Conservation (phyloP, 768 basidiomycete genomes). For the Psilocybe subaeruginosa region DNA sequence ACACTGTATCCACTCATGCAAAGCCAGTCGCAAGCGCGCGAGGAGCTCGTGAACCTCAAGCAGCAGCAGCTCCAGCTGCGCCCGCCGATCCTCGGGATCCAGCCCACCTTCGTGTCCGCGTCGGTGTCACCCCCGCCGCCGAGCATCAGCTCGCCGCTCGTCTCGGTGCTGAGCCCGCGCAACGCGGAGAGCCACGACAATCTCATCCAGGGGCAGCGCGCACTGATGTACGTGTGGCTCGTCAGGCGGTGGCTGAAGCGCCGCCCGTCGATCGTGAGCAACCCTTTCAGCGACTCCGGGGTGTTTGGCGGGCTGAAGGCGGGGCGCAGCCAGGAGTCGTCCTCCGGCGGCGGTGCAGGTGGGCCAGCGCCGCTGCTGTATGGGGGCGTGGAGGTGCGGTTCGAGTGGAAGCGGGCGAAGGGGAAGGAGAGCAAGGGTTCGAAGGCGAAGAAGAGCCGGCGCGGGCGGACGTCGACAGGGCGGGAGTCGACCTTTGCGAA, state of each 20-base stretch:
- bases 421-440: conserved; percentile 28
- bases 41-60: conserved; percentile 21
- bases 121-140: conserved; percentile 22
- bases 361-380: conserved; percentile 22
- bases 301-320: conserved; percentile 26
- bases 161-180: conserved; percentile 22
- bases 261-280: conserved; percentile 40
- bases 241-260: conserved; percentile 78
- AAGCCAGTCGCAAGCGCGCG: conserved; percentile 13
- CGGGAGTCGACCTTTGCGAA: conserved; percentile 13
- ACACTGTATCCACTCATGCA: conserved; percentile 6
- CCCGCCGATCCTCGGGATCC: conserved; percentile 63
- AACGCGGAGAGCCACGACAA: conserved; percentile 23
- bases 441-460: conserved; percentile 23
- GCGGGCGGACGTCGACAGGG: conserved; percentile 14
- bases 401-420: conserved; percentile 76
- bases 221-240: conserved; percentile 74
- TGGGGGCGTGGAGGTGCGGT: conserved; percentile 66
- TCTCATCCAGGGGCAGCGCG: conserved; percentile 31
- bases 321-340: conserved; percentile 17
- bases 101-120: conserved; percentile 63
- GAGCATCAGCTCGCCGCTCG: conserved; percentile 28
- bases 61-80: conserved; percentile 34
- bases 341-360: conserved; percentile 9
- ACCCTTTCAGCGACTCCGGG: conserved; percentile 35